Percentiles rank a stretch among this genome's conserved stretches.
Conservation (phyloP, 2,329 filamentous ascomycete species). For the Talaromyces sp. region DNA sequence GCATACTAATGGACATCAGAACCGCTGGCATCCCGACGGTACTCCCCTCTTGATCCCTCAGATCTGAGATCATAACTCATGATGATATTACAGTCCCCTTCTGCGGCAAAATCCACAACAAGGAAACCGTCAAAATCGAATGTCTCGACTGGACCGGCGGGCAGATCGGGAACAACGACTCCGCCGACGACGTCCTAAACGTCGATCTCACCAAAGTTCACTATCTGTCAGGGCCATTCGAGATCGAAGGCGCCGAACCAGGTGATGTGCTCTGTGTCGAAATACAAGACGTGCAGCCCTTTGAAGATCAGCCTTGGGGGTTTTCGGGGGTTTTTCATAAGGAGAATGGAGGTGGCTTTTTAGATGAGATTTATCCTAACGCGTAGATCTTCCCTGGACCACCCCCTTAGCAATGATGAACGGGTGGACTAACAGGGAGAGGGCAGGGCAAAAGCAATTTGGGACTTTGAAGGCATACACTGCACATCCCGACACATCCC, state of each 20-base stretch:
- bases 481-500: conserved; percentile 84
- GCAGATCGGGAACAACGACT: conserved; percentile 85
- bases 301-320: conserved; percentile 82
- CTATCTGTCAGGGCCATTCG: conserved; percentile 85
- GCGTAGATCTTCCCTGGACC: conserved; percentile 53
- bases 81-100: conserved; percentile 62
- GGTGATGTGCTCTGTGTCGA: conserved; percentile 83
- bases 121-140: conserved; percentile 89
- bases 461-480: conserved; percentile 74
- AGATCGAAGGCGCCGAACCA: conserved; percentile 77
- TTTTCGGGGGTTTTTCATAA: conserved; percentile 80
- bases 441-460: conserved; percentile 62
- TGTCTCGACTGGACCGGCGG: conserved; percentile 77
- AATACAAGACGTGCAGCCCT: conserved; percentile 88
- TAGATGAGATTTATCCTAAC: conserved; percentile 81
- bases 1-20: conserved; percentile 49
- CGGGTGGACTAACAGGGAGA: background rate
- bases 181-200: conserved; percentile 79
- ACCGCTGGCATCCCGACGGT: conserved; percentile 92
- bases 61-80: background rate
- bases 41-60: conserved; percentile 26
- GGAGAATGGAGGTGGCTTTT: conserved; percentile 80
- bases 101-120: conserved; percentile 68
- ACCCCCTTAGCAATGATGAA: background rate
- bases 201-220: conserved; percentile 82